Base-by-base conservation (phyloP, 2,329 filamentous ascomycete species). In the Coniochaeta sp. region DNA sequence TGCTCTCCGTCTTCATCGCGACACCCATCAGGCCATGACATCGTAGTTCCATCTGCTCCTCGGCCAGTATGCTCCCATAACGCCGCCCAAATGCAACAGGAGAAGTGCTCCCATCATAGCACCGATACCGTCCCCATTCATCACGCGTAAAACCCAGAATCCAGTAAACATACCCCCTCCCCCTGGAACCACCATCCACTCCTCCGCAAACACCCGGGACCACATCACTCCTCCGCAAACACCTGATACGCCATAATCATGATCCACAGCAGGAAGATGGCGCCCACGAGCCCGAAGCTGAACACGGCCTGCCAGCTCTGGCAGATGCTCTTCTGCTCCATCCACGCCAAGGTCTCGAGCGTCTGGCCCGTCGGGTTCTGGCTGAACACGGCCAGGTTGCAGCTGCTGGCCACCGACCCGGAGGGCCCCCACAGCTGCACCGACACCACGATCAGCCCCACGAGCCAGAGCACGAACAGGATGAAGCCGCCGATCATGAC, bases 181-280 rank as follows among this genome's bases (percentile, higher is more conserved):
- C 42, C 24, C 16, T 34, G 1, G 4, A 34, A 58, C 58, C 67
- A 3, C 60, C 59, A 22, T 65, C 65, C 30, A 68, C 68, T 36
- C 22, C 22, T 2, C 22, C 4, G 6, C 16, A 57, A 36, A 61
- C 60, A 65, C 19, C 61, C n/a, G n/a, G n/a, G n/a, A n/a, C n/a
- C n/a, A n/a, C 42, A 61, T 70, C 67, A 55, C n/a, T n/a, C n/a
- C n/a, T 71, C 68, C 1, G 68, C 80, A 74, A 85, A 88, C 10
- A 88, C 85, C 63, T 86, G 84, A 65, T 86, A 84, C 12, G 84
- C 81, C 81, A 88, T 87, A 63, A 87, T 75, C 78, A 88, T 87
- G 67, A 88, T 83, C 85, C 85, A 88, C n/a, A 88, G 68, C 61
- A 87, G 70, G 64, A 88, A 88, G 1, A 87, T 73, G 19, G 72